Evolutionary conservation across 352 stramenopile species (phyloP).

Genomic region (Globisporangium heterothallicum): DNA sequence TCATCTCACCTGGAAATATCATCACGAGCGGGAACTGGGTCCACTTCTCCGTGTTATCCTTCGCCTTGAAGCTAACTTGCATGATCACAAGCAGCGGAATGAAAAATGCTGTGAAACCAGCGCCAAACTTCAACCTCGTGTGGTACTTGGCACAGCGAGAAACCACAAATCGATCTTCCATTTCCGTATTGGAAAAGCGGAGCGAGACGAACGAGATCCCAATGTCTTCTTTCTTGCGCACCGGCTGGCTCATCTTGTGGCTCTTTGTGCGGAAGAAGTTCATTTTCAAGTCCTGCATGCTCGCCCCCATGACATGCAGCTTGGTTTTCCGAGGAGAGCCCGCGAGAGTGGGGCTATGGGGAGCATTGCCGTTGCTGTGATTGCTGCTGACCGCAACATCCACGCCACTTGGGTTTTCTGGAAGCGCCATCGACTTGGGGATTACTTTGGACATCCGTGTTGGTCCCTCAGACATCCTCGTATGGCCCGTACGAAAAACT

Average conservation of each 20-base stretch:
- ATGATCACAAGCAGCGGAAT: slow-evolving; percentile 83
- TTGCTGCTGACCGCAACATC: slow-evolving; percentile 28
- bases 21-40: slow-evolving; percentile 67
- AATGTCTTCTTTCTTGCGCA: slow-evolving; percentile 71
- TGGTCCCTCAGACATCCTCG: slow-evolving; percentile 67
- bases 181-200: slow-evolving; percentile 59
- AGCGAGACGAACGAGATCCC: slow-evolving; percentile 70
- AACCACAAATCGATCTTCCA: slow-evolving; percentile 55
- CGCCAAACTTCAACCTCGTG: slow-evolving; percentile 64
- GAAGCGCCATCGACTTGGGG: slow-evolving; percentile 35
- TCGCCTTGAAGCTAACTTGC: slow-evolving; percentile 78
- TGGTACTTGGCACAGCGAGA: slow-evolving; percentile 62
- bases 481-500: slow-evolving; percentile 66
- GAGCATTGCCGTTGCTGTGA: slow-evolving; percentile 17
- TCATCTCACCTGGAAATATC: slow-evolving; percentile 63
- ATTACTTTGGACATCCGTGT: slow-evolving; percentile 78
- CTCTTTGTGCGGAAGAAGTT: slow-evolving; percentile 60
- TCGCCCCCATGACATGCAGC: slow-evolving; percentile 44
- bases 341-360: slow-evolving; percentile 1
- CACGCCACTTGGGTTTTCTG: slow-evolving; percentile 13
- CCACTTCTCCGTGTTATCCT: slow-evolving; percentile 59
- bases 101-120: slow-evolving; percentile 73
- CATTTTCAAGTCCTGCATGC: slow-evolving; percentile 62
- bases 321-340: slow-evolving; percentile 29
- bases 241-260: slow-evolving; percentile 16